These are phyloP conservation scores for Scedosporium boydii DNA, from an alignment of 2,329 filamentous ascomycete species.

Conservation along the genomic window DNA sequence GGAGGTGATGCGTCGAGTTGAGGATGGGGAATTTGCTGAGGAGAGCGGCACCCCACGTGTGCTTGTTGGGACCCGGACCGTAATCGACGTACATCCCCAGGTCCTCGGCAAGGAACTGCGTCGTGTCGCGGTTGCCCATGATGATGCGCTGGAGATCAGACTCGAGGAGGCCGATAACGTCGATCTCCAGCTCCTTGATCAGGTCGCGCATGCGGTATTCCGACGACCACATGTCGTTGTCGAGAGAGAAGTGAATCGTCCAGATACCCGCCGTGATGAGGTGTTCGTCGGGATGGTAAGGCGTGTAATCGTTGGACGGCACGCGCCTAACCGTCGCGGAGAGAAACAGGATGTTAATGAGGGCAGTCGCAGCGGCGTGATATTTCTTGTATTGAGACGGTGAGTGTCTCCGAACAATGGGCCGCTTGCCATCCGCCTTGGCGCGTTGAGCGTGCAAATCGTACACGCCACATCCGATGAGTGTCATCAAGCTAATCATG, in stretches of 20 bases:
- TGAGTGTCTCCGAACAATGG: conserved; percentile 17
- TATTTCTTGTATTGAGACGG: conserved; percentile 39
- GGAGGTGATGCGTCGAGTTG: conserved; percentile 90
- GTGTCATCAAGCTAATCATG: conserved; percentile 76
- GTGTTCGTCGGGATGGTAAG: conserved; percentile 81
- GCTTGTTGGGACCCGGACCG: conserved; percentile 94
- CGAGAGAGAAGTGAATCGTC: conserved; percentile 96
- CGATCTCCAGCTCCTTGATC: conserved; percentile 89
- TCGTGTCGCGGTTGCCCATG: conserved; percentile 97
- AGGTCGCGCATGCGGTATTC: conserved; percentile 89
- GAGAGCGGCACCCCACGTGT: conserved; percentile 91
- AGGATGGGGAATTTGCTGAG: conserved; percentile 96
- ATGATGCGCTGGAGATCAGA: conserved; percentile 94
- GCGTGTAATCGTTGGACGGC: conserved; percentile 82
- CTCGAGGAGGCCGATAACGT: conserved; percentile 91
- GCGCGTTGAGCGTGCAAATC: conserved; percentile 35
- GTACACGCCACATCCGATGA: conserved; percentile 78
- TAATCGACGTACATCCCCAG: conserved; percentile 98
- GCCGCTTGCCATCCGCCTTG: conserved; percentile 12
- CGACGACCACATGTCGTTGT: conserved; percentile 98
- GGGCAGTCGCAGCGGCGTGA: conserved; percentile 49
- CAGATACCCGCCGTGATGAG: conserved; percentile 91
- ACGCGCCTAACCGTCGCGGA: conserved; percentile 81
- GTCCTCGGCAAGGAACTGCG: conserved; percentile 90
- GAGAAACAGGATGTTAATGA: conserved; percentile 71